These are phyloP conservation scores for Boletus vinaceobasis DNA, from an alignment of 768 basidiomycete genomes.

Conservation along the genomic window DNA sequence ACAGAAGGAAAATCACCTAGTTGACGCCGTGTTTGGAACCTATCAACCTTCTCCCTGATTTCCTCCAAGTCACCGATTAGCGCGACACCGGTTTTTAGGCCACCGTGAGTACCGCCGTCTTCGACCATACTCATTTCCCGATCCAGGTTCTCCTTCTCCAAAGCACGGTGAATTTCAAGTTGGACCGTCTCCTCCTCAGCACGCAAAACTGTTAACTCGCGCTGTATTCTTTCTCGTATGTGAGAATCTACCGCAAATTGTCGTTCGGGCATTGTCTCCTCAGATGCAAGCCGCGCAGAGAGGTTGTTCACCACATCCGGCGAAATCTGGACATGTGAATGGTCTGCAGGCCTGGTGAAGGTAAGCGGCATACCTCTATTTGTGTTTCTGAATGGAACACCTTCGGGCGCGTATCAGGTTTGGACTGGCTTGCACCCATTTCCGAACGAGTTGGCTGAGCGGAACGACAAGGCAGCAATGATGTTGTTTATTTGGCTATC, in stretches of 20 bases:
- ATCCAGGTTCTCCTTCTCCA: conserved; percentile 88
- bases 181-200: conserved; percentile 68
- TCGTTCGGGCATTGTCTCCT: conserved; percentile 60
- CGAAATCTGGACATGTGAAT: conserved; percentile 58
- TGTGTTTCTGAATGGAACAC: conserved; percentile 53
- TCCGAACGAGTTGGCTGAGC: not conserved
- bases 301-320: conserved; percentile 78
- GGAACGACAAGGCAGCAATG: not conserved
- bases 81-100: conserved; percentile 55
- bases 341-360: not conserved
- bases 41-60: conserved; percentile 67
- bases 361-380: conserved; percentile 43
- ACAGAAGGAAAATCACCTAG: conserved; percentile 55
- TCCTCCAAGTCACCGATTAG: conserved; percentile 76
- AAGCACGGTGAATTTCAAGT: conserved; percentile 68
- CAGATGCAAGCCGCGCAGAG: conserved; percentile 56
- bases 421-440: conserved; percentile 76
- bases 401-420: conserved; percentile 50
- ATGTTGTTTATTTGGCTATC: conserved; percentile 13
- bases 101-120: conserved; percentile 36
- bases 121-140: conserved; percentile 59
- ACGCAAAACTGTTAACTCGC: conserved; percentile 62
- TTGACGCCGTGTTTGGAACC: conserved; percentile 56
- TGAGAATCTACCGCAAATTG: conserved; percentile 73
- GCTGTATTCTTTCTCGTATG: conserved; percentile 67